Conservation (phyloP, 2,329 filamentous ascomycete genomes). For the Penicillium occitanis region DNA sequence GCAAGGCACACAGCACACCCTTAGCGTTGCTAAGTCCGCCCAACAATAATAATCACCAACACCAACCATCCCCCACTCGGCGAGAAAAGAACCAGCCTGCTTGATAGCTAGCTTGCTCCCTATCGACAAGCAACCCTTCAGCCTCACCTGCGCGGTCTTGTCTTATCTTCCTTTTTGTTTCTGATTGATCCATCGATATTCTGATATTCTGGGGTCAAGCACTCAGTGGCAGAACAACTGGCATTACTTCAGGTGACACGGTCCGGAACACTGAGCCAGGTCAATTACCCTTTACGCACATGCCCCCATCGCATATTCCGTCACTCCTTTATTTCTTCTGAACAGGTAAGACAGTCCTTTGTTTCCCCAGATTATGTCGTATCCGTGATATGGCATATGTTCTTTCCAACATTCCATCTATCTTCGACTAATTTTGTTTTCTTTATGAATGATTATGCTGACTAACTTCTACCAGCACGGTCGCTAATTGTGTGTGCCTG, state of each 20-base stretch:
- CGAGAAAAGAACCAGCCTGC: neutral
- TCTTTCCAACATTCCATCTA: neutral
- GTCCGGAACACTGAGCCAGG: conserved; percentile 1
- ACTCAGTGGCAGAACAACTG: neutral
- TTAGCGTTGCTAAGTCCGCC: neutral
- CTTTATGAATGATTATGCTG: neutral
- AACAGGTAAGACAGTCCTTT: conserved; percentile 29
- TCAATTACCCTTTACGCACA: conserved; percentile 5
- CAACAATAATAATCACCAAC: conserved; percentile 6
- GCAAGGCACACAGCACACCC: conserved; percentile 19
- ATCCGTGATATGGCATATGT: neutral
- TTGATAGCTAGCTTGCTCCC: neutral
- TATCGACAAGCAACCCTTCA: neutral
- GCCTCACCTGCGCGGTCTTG: neutral
- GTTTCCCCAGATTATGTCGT: neutral
- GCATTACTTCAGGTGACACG: conserved; percentile 5
- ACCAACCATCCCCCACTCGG: conserved; percentile 14
- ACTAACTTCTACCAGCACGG: conserved; percentile 23
- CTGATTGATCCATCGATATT: neutral
- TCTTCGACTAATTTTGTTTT: neutral
- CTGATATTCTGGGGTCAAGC: neutral
- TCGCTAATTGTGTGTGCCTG: conserved; percentile 29
- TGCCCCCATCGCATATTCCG: conserved; percentile 24
- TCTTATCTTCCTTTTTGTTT: neutral
- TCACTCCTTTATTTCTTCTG: conserved; percentile 34